Percentiles rank a stretch among this genome's conserved stretches.
phyloP scores from a whole-genome alignment of 345 rosid genomes.

The Mercurialis annua region DNA sequence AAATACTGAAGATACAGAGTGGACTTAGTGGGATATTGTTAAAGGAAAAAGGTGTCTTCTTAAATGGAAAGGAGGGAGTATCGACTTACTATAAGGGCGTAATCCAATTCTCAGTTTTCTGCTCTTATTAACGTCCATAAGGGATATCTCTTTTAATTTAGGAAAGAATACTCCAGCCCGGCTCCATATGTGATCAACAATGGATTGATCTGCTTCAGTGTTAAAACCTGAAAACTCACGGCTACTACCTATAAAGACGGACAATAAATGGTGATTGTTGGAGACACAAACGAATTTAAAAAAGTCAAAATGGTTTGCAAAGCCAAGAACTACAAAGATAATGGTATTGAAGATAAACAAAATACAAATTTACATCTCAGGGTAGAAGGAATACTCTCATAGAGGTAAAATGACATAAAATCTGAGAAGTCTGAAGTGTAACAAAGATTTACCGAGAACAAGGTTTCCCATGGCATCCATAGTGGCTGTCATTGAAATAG shows the following conservation, averaged over 20 bases:
- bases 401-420: too few species aligned
- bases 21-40: too few species aligned
- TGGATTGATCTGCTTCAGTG: conserved; percentile 58
- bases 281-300: background rate
- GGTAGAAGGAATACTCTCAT: background rate
- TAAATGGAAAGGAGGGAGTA: too few species aligned
- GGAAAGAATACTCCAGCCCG: conserved; percentile 82
- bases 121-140: conserved; percentile 38
- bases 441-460: conserved; percentile 55
- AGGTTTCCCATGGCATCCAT: conserved; percentile 67
- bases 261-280: conserved; percentile 1
- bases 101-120: conserved; percentile 88
- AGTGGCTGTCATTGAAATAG: conserved; percentile 90
- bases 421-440: background rate
- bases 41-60: too few species aligned
- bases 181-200: conserved; percentile 62
- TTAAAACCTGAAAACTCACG: conserved; percentile 80
- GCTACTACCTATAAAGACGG: conserved; percentile 66
- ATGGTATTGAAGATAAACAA: background rate
- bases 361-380: background rate
- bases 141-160: conserved; percentile 45
- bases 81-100: conserved; percentile 87
- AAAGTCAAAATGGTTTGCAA: conserved; percentile 4
- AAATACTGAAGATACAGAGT: too few species aligned
- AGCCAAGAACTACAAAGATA: background rate